phyloP scores from a whole-genome alignment of 1,139 yeast species.

The Kurtzmaniella quercitrusa region DNA sequence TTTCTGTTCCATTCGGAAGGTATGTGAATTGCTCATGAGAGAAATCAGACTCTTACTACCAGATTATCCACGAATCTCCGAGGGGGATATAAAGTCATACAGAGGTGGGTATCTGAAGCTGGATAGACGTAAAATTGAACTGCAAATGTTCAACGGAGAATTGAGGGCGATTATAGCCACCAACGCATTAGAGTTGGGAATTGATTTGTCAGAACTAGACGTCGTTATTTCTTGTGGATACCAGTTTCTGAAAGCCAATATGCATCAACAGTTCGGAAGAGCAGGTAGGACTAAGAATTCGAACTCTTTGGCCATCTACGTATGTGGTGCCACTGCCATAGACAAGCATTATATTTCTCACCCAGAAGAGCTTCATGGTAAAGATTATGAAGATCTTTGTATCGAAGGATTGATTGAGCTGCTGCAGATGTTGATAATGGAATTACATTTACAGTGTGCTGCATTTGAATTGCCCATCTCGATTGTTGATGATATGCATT shows the following conservation, averaged over 20 bases:
- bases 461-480: conserved; percentile 76
- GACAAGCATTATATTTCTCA: conserved; percentile 80
- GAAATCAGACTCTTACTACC: conserved; percentile 56
- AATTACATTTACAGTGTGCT: conserved; percentile 90
- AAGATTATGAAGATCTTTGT: conserved; percentile 40
- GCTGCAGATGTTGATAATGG: conserved; percentile 43
- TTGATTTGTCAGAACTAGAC: conserved; percentile 89
- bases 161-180: conserved; percentile 88
- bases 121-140: conserved; percentile 84
- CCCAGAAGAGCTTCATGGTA: conserved; percentile 57
- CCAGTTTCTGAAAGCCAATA: conserved; percentile 78
- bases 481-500: conserved; percentile 47
- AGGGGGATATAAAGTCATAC: conserved; percentile 70
- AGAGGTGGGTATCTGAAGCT: conserved; percentile 89
- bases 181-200: conserved; percentile 91
- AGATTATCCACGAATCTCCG: conserved; percentile 10
- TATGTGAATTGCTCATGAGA: conserved; percentile 84
- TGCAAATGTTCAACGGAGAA: conserved; percentile 83
- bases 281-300: conserved; percentile 87
- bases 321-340: conserved; percentile 80
- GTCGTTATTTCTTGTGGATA: conserved; percentile 91
- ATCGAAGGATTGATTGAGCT: conserved; percentile 36
- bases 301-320: conserved; percentile 62
- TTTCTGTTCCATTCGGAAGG: conserved; percentile 80
- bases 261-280: conserved; percentile 94